phyloP scores from a whole-genome alignment of 768 basidiomycete species.

The Trametes cingulata region DNA sequence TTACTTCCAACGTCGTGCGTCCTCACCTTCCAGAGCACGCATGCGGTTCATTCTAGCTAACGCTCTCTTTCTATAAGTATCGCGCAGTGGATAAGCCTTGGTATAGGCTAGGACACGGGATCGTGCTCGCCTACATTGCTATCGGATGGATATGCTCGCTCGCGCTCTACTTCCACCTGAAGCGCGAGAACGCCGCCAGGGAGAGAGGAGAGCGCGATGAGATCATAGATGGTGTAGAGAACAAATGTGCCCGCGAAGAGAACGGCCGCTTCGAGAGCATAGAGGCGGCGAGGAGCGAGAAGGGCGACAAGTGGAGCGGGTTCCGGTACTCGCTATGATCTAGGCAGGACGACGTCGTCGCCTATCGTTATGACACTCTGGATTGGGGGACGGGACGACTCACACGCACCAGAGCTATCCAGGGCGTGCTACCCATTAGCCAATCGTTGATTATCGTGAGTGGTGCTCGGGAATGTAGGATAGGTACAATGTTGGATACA shows the following conservation, averaged over 20 bases:
- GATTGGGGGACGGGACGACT: background rate
- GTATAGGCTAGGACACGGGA: conserved; percentile 69
- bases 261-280: conserved; percentile 57
- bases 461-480: conserved; percentile 16
- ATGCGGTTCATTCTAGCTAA: background rate
- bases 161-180: conserved; percentile 48
- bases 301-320: conserved; percentile 78
- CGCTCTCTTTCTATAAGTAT: conserved; percentile 48
- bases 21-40: background rate
- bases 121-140: conserved; percentile 68
- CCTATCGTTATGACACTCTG: too few relatives aligned
- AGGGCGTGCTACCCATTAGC: background rate
- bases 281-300: conserved; percentile 58
- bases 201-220: conserved; percentile 72
- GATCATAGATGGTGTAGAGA: conserved; percentile 52
- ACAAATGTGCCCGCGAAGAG: conserved; percentile 42
- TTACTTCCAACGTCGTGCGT: conserved; percentile 65
- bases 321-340: conserved; percentile 61
- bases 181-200: conserved; percentile 59
- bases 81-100: conserved; percentile 63
- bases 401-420: background rate
- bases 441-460: conserved; percentile 16
- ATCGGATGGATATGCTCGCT: conserved; percentile 60
- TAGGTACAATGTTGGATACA: conserved; percentile 26
- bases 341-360: background rate